phyloP scores from a whole-genome alignment of 148 eudicot genomes.

The Rhododendron williamsianum region DNA sequence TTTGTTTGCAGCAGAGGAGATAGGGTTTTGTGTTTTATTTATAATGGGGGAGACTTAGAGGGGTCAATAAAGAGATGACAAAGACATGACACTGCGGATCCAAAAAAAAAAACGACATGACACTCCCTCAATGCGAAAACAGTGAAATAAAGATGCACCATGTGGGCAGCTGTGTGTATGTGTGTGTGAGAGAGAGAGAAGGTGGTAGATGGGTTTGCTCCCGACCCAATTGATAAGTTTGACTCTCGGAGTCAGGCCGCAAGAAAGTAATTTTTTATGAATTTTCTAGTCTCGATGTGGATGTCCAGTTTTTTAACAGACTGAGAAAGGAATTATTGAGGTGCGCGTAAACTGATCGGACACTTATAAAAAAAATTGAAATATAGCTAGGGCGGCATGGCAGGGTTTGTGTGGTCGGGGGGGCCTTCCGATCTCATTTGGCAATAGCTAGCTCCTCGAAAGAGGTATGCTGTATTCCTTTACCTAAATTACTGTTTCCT shows the following conservation, averaged over 20 bases:
- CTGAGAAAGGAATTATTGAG: accelerated
- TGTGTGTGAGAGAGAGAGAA: neutral
- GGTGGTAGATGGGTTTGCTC: too few relatives aligned
- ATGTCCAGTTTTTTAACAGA: too few relatives aligned
- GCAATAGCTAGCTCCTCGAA: neutral
- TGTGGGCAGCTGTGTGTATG: neutral
- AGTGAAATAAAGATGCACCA: slow-evolving; percentile 16
- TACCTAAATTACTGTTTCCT: neutral
- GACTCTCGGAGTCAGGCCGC: accelerated
- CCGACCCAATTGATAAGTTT: too few relatives aligned
- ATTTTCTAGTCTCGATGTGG: too few relatives aligned
- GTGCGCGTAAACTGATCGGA: too few relatives aligned
- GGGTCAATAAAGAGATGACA: neutral
- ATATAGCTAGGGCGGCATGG: slow-evolving; percentile 3
- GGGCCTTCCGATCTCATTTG: neutral
- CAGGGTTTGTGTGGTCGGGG: neutral
- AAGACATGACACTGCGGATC: neutral
- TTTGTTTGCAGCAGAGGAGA: neutral
- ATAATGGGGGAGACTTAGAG: neutral
- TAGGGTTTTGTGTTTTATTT: slow-evolving; percentile 4
- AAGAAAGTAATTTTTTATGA: too few relatives aligned
- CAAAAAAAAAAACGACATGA: neutral
- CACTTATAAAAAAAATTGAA: too few relatives aligned
- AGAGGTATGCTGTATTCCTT: neutral
- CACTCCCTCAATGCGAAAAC: slow-evolving; percentile 6